These are phyloP conservation scores for Fusarium protoensiforme DNA, from an alignment of 2,329 filamentous ascomycete genomes.

Conservation along the genomic window DNA sequence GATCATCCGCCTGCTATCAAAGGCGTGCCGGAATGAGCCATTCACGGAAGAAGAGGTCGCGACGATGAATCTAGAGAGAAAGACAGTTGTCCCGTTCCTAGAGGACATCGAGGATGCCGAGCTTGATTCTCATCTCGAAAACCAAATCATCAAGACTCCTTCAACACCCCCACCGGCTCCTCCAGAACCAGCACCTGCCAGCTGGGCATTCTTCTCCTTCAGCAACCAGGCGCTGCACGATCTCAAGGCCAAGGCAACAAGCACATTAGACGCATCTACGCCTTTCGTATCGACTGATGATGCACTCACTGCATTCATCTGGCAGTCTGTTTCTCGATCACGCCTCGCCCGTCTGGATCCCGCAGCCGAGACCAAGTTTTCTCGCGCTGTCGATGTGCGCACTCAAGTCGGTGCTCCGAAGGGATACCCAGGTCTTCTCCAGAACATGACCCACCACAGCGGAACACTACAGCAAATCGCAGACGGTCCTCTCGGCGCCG, in stretches of 20 bases:
- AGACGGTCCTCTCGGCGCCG: conserved; percentile 45
- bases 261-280: conserved; percentile 1
- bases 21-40: conserved; percentile 57
- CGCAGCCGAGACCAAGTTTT: conserved; percentile 46
- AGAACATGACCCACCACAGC: conserved; percentile 57
- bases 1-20: conserved; percentile 59
- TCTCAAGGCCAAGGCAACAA: conserved; percentile 54
- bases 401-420: conserved; percentile 52
- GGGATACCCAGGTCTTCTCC: conserved; percentile 60
- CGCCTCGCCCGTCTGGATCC: conserved; percentile 50
- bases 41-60: conserved; percentile 58
- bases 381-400: conserved; percentile 62
- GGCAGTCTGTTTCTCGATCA: conserved; percentile 56
- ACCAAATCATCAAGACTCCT: conserved; percentile 47
- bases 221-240: conserved; percentile 46
- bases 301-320: conserved; percentile 61
- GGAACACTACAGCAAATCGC: conserved; percentile 44
- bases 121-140: conserved; percentile 48
- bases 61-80: conserved; percentile 54
- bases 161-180: conserved; percentile 14
- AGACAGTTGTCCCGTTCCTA: conserved; percentile 52
- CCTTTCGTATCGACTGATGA: conserved; percentile 65
- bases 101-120: conserved; percentile 53
- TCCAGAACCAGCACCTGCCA: conserved; percentile 42
- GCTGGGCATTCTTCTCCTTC: conserved; percentile 61